A percentile compares a stretch with the other conserved stretches of the same genome.
phyloP scores from a whole-genome alignment of 495 filamentous ascomycete genomes.

The Talaromyces ruber region DNA sequence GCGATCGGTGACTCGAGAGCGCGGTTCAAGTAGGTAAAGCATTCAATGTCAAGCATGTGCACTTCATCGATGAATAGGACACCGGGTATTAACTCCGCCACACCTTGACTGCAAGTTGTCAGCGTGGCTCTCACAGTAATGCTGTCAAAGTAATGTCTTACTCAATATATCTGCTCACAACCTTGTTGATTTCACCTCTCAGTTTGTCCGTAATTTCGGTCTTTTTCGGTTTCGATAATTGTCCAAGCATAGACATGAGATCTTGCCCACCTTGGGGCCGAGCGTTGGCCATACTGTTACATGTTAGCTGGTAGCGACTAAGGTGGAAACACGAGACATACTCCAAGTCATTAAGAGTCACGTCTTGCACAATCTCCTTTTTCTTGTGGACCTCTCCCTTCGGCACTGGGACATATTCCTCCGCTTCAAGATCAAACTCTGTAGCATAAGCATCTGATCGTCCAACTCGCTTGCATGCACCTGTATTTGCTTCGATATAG shows the following conservation, averaged over 20 bases:
- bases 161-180: constrained; percentile 95
- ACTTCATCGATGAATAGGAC: constrained; percentile 99
- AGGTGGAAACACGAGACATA: neutral
- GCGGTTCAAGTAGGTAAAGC: constrained; percentile 97
- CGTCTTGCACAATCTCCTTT: constrained; percentile 99
- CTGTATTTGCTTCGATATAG: constrained; percentile 97
- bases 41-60: constrained; percentile 98
- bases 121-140: neutral
- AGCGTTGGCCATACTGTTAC: constrained; percentile 67
- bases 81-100: constrained; percentile 94
- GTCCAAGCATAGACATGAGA: constrained; percentile 99
- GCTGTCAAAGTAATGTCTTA: neutral
- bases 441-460: constrained; percentile 93
- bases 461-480: constrained; percentile 92
- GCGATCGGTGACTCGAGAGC: constrained; percentile 89
- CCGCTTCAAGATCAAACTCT: constrained; percentile 96
- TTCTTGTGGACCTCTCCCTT: constrained; percentile 99
- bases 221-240: constrained; percentile 98
- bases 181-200: constrained; percentile 93
- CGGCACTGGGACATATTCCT: constrained; percentile 96
- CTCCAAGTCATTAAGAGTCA: constrained; percentile 91
- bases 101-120: constrained; percentile 50
- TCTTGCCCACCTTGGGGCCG: constrained; percentile 93
- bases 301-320: neutral
- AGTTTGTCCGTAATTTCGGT: constrained; percentile 98